phyloP scores from a whole-genome alignment of 2,329 filamentous ascomycete species.

The Colletotrichum musicola region DNA sequence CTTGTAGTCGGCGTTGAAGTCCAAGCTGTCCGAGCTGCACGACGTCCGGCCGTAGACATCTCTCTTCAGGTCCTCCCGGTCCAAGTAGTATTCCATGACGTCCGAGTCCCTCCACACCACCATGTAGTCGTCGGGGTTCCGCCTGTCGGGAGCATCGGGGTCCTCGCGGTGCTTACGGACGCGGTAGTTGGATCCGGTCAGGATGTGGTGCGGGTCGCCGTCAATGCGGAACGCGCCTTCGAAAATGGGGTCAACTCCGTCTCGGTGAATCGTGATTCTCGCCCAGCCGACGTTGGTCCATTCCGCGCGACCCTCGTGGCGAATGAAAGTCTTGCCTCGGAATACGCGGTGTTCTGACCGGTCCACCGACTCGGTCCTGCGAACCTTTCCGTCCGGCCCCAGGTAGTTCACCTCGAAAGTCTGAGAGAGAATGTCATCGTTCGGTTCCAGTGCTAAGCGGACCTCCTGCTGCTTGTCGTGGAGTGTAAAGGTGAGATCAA shows the following conservation, averaged over 20 bases:
- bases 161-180: conserved; percentile 79
- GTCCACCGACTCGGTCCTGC: conserved; percentile 75
- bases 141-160: conserved; percentile 68
- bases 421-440: conserved; percentile 87
- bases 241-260: conserved; percentile 85
- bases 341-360: conserved; percentile 84
- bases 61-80: conserved; percentile 75
- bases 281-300: conserved; percentile 92
- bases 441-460: conserved; percentile 86
- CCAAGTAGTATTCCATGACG: conserved; percentile 62
- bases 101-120: conserved; percentile 94
- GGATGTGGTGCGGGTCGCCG: conserved; percentile 88
- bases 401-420: conserved; percentile 81
- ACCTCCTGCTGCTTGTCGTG: conserved; percentile 76
- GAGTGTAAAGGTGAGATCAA: conserved; percentile 86
- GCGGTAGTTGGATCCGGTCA: conserved; percentile 80
- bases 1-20: conserved; percentile 82
- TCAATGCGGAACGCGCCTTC: conserved; percentile 89
- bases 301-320: conserved; percentile 67
- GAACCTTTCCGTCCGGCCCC: conserved; percentile 77
- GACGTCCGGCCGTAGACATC: conserved; percentile 58
- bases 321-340: conserved; percentile 82
- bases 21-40: conserved; percentile 81
- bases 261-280: conserved; percentile 80
- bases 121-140: conserved; percentile 79